phyloP scores from a whole-genome alignment of 257 asterid genomes.

The Forsythia viridissima region DNA sequence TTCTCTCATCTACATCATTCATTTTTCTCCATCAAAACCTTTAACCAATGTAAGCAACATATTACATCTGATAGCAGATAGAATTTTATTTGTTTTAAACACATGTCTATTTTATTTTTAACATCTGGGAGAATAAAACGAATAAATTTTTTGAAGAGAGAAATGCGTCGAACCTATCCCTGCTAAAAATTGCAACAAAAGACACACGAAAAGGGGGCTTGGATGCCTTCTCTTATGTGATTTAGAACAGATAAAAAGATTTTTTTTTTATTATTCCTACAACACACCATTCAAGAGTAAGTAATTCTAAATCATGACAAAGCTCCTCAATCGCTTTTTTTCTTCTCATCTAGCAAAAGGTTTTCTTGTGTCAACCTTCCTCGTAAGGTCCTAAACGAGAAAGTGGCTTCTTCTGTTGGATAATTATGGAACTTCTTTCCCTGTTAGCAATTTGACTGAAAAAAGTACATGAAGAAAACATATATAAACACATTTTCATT shows the following conservation, averaged over 20 bases:
- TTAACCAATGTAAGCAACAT: background rate
- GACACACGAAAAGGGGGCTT: background rate
- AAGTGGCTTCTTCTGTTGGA: background rate
- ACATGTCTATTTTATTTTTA: background rate
- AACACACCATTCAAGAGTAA: background rate
- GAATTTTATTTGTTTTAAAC: background rate
- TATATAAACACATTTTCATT: slow-evolving; percentile 11
- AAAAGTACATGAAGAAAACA: background rate
- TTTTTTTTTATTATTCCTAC: background rate
- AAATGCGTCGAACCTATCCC: background rate
- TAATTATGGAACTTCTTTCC: background rate
- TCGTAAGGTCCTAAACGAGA: background rate
- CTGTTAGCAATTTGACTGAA: background rate
- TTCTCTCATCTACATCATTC: too few species aligned
- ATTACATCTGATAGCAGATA: background rate
- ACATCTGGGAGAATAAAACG: background rate
- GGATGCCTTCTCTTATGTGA: background rate
- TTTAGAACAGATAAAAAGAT: background rate
- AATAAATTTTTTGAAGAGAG: background rate
- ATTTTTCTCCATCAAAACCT: too few species aligned
- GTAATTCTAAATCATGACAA: background rate
- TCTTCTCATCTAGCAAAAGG: background rate
- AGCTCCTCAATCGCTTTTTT: background rate
- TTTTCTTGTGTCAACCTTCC: background rate
- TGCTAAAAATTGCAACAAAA: background rate